Evolutionary conservation across 2,329 filamentous ascomycete genomes (phyloP), one percentile per base, ranked within the genome.

Genomic region (Pseudogymnoascus sp.): DNA sequence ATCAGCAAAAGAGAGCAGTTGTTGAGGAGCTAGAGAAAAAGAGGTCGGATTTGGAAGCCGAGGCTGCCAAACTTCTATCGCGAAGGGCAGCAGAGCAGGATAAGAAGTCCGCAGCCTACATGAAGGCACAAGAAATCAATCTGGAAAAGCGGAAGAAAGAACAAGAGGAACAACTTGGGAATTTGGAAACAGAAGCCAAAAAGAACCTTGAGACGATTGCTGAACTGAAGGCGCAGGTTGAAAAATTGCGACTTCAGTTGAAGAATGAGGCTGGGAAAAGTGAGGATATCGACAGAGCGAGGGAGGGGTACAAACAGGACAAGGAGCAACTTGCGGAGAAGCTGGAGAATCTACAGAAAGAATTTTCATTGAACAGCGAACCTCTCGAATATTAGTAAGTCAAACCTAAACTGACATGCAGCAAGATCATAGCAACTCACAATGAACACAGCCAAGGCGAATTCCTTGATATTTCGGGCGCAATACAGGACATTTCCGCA

Each of bases 301-400:
- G 39, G 23, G 48, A 34, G 15, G 61, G 55, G 15, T 59, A 59
- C 30, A 64, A 55, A 38, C 39, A 28, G n/a, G 59, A 62, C 8
- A 60, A 58, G 21, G 37, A 62, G 34, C 34, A 38, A 30, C 58
- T 58, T 19, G 52, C 58, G 58, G 59, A 13, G 41, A 56, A 61
- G 41, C 58, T 63, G 15, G 19, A 57, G 8, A 57, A 38, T 12
- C 52, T 64, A 15, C 58, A 62, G 38, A 41, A 61, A 26, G 63
- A 63, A 35, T 64, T 64, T 58, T 58, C 57, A 28, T 48, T 61
- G 26, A 61, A 30, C 23, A 57, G 21, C 18, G 34, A 61, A 33
- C 18, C 59, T n/a, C 9, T 37, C 13, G 59, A 59, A 23, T 60
- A 61, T 28, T 59, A 60, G 63, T 63, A 63, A 38, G 61, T 59